Evolutionary conservation across 108 stramenopile genomes (phyloP).

Genomic region (Skeletonema potamos): DNA sequence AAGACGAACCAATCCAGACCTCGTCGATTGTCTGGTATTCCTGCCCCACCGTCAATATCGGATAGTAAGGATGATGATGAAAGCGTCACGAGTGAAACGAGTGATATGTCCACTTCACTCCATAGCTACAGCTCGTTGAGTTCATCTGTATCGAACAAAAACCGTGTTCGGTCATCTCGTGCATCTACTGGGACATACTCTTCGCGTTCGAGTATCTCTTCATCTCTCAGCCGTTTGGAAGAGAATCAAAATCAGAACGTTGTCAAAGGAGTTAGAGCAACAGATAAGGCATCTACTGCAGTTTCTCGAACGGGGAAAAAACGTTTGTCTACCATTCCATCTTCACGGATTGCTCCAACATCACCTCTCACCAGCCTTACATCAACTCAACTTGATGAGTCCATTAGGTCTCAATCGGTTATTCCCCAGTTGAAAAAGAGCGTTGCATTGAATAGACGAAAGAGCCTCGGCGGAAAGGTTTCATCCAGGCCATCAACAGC

Average conservation of each 20-base stretch:
- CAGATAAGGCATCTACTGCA: constrained; percentile 35
- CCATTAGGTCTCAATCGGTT: neutral
- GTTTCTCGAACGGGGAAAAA: constrained; percentile 53
- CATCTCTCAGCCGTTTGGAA: neutral
- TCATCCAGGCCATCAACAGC: neutral
- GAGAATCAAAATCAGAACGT: constrained; percentile 37
- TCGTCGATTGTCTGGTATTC: neutral
- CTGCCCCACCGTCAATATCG: neutral
- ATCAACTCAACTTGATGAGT: constrained; percentile 28
- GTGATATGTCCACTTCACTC: constrained; percentile 36
- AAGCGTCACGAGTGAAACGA: constrained; percentile 26
- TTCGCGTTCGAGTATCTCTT: neutral
- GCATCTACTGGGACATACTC: neutral
- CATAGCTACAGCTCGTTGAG: constrained; percentile 19
- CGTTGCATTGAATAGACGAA: neutral
- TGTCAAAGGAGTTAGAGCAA: neutral
- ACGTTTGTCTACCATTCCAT: constrained; percentile 62
- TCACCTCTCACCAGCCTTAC: constrained; percentile 51
- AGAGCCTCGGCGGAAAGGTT: constrained; percentile 2
- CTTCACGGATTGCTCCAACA: constrained; percentile 52
- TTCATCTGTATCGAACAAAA: neutral
- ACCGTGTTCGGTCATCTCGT: neutral
- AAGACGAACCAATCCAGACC: constrained; percentile 2
- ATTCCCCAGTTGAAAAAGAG: neutral
- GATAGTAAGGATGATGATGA: constrained; percentile 15